phyloP scores from a whole-genome alignment of 768 basidiomycete species.

The Xerocomellus intermedius region DNA sequence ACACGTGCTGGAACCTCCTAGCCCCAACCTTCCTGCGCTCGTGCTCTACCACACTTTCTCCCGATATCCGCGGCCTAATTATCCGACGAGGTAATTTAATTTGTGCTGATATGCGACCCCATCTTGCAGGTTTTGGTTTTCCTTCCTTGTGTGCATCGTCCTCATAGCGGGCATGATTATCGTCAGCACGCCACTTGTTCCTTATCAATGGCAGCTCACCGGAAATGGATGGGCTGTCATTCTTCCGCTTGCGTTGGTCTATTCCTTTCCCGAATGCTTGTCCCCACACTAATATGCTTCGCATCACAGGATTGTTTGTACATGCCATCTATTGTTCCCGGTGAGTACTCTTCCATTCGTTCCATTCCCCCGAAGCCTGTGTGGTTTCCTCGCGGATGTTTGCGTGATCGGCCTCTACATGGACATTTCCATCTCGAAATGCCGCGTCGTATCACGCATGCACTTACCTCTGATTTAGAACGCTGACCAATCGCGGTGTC shows the following conservation, averaged over 20 bases:
- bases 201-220: slow-evolving; percentile 62
- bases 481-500: slow-evolving; percentile 16
- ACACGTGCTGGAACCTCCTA: not conserved
- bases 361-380: not conserved
- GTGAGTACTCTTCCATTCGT: slow-evolving; percentile 41
- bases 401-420: slow-evolving; percentile 13
- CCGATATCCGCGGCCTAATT: not conserved
- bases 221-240: slow-evolving; percentile 70
- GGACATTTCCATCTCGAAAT: slow-evolving; percentile 20
- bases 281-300: slow-evolving; percentile 1
- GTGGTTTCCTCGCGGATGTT: not conserved
- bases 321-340: slow-evolving; percentile 74
- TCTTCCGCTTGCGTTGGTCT: slow-evolving; percentile 66
- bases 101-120: slow-evolving; percentile 16
- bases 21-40: not conserved
- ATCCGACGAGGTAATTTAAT: not conserved
- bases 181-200: slow-evolving; percentile 51
- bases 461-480: not conserved
- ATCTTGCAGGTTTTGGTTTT: slow-evolving; percentile 31
- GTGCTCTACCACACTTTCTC: not conserved
- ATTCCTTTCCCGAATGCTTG: not conserved
- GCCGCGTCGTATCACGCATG: slow-evolving; percentile 2
- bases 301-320: slow-evolving; percentile 50
- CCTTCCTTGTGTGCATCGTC: slow-evolving; percentile 52
- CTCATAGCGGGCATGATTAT: slow-evolving; percentile 58